Base-by-base conservation (phyloP, 305 asterid genomes). In the Plantago rigida region DNA sequence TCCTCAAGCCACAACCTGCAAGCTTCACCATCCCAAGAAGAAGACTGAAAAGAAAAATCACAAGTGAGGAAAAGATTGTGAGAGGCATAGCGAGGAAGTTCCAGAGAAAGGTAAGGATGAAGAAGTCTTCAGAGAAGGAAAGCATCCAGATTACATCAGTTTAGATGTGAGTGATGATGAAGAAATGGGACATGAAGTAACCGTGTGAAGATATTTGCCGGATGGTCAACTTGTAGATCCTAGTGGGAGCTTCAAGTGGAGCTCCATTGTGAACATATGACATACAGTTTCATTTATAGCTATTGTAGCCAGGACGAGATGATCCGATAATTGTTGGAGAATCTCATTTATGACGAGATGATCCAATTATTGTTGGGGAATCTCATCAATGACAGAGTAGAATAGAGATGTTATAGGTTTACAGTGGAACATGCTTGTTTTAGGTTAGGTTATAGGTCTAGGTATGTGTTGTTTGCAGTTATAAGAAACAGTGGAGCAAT, bases 11-110 rank as follows among this genome's bases (percentile, higher is more conserved):
- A 72, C 87, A 9, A 75, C 83, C 13, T 93, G 97, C 96, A 93
- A 87, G 86, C 97, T 93, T 68, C 99, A 89, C 76, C 97, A 93
- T 58, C 99, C 97, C 2, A 89, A 81, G 70, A 83, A 75, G 82
- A 89, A 78, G 83, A 68, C 63, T 17, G 88, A 81, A 75, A 75
- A 78, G 82, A 81, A 75, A 67, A 75, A 67, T 76, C 81, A 15
- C 69, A 9, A 57, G 11, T 17, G 84, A 77, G 71, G 75, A 66
- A 69, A 86, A 77, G 81, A 73, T 74, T 70, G 82, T 77, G 34
- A 70, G 78, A 59, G 97, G 94, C 46, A 87, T 8, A 57, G 66
- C 0, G 83, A 69, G 69, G 66, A 71, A 63, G 71, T 47, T 46
- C 56, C 75, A 28, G 57, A 70, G 2, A 68, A 69, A 77, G 85